Evolutionary conservation across 768 basidiomycete species (phyloP), one percentile per base, ranked within the genome.

Genomic region (Tubosaeta sp.): DNA sequence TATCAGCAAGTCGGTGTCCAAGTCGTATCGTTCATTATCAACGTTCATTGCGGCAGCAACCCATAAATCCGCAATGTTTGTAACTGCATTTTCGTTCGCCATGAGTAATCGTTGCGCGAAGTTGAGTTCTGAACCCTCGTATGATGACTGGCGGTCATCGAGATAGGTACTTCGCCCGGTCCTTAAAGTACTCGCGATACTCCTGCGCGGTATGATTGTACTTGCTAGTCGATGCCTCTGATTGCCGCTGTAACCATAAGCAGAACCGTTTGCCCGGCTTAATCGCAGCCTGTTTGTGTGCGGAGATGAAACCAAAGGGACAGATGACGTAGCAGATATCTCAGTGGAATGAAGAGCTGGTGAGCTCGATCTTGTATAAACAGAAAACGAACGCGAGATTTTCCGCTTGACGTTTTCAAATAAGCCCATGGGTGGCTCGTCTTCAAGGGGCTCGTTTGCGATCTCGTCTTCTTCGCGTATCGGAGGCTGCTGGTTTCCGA

Each of bases 21-120:
- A 68, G 53, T 76, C 73, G 53, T 87, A 88, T 3, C 84, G 84
- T 50, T 93, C 92, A 59, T 89, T 87, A 63, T 95, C 94, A 27
- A 86, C 91, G 53, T 95, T 96, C 73, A 95, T 91, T 6, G 95
- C 96, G 18, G 94, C 89, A 5, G 93, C 92, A 46, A 98, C 91
- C 96, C 96, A 99, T 19, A 99, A 74, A 69, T 97, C 95, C 21
- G 93, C 90, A 62, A 99, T 90, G 58, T 87, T 92, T 50, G 91
- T 94, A 5, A 94, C 93, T 12, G 91, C 87, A 59, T 92, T 89
- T 69, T 96, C 94, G 68, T 96, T 96, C 18, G 95, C 95, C 74
- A 94, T 83, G 39, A 95, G 71, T 21, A 95, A 64, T 52, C 91
- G 79, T 65, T 95, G 90, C 0, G 94, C 87, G 57, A 97, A 92